Percentiles rank a stretch among this genome's conserved stretches.
Conservation (phyloP, 2,329 filamentous ascomycete genomes). For the Drechslera avenae region DNA sequence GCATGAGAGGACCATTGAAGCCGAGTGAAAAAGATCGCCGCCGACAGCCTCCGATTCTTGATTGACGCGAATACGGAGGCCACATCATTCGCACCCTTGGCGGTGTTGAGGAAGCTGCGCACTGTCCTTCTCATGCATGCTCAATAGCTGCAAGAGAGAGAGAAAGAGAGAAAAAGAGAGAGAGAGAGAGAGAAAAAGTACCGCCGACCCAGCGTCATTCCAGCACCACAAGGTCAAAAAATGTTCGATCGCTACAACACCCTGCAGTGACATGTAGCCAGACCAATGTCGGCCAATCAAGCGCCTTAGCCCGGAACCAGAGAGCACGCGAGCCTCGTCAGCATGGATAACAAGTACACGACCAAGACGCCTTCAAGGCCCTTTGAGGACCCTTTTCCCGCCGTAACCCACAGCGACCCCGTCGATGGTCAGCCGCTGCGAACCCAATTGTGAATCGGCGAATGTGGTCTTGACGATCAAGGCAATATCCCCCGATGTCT, state of each 20-base stretch:
- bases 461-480: slow-evolving; percentile 13
- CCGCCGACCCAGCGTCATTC: slow-evolving; percentile 1
- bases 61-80: no score
- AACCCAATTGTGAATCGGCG: slow-evolving; percentile 23
- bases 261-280: slow-evolving; percentile 13
- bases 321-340: slow-evolving; percentile 26
- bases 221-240: not conserved
- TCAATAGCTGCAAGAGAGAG: not conserved
- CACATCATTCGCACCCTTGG: no score
- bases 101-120: no score
- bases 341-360: slow-evolving; percentile 25
- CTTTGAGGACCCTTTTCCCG: not conserved
- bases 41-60: not conserved
- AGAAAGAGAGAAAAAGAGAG: no score
- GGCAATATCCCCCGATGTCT: slow-evolving; percentile 14
- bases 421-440: slow-evolving; percentile 14
- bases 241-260: slow-evolving; percentile 1
- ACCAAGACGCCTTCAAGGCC: slow-evolving; percentile 22
- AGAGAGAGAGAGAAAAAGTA: no score
- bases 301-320: slow-evolving; percentile 6
- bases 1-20: no score
- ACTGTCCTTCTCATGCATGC: not conserved
- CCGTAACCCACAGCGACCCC: slow-evolving; percentile 17
- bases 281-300: slow-evolving; percentile 16
- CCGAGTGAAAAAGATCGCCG: not conserved